Evolutionary conservation across 495 filamentous ascomycete species (phyloP), one percentile per base, ranked within the genome.

Genomic region (Penicillium pancosmium): DNA sequence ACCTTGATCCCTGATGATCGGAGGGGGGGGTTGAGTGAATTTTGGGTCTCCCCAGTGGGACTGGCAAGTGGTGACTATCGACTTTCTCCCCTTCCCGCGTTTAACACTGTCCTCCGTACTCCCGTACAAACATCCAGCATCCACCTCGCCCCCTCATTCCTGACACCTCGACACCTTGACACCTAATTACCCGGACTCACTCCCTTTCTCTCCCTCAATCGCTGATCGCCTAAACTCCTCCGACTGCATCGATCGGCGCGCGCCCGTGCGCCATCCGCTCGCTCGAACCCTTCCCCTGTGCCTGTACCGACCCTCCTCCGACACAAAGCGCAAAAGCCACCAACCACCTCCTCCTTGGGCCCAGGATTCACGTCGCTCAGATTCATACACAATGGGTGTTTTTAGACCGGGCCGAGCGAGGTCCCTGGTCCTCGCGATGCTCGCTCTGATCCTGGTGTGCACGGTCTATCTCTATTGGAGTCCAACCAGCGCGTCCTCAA

Each of bases 391-490:
- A 35, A 75, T 73, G 71, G 66, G 64, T 13, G 36, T 69, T 3
- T 62, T 77, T 23, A 63, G 74, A 27, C 74, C 71, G 2, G 72
- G 66, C 33, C 61, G 66, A 59, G 62, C 69, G 57, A 73, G 66
- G 55, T 69, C 71, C 36, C 47, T 73, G 47, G 55, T 75, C 55
- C 68, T 68, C 43, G 61, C 66, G 21, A 60, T 66, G 23, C 59
- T 68, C 21, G 69, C 71, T 12, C 48, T 70, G 12, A 60, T 78
- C 56, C 65, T 78, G 48, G 66, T 77, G 12, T 67, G 68, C 59
- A 68, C 70, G 35, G 65, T 78, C 44, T 78, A 76, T 47, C 61
- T 77, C 23, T 75, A 76, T 57, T 73, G 71, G 70, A 73, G 73
- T 43, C 74, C 74, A 1, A 62, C 55, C 40, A 64, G 47, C 54